Evolutionary conservation across 257 asterid genomes (phyloP), one percentile per base, ranked within the genome.

Genomic region (Solanum acaule): DNA sequence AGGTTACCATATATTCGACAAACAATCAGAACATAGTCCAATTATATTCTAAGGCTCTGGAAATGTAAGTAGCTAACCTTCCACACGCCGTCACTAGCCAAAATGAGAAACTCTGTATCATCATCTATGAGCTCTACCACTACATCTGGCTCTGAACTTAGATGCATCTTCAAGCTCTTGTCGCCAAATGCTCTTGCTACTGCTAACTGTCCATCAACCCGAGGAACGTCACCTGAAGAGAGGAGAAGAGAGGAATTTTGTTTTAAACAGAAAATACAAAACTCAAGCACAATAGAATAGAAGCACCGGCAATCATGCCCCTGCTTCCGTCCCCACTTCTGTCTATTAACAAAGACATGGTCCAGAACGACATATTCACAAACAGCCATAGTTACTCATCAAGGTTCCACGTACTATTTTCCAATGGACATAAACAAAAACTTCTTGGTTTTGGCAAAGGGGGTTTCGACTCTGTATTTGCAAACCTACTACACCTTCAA

Each of bases 121-220:
- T 95, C 98, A 27, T 95, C 98, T 88, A 97, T 92, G 68, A 29
- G 31, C 90, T 93, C 98, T 8, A 93, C 92, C 3, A 46, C 56
- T 76, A 96, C 94, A 88, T 94, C 93, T 10, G 99, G 99, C 88
- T 96, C 98, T 25, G 98, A 93, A 78, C 99, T 97, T 40, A 97
- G 96, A 89, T 96, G 99, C 56, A 88, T 93, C 93, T 97, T 97
- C 92, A 97, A 88, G 90, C 92, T 93, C 93, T 96, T 97, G 89
- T 97, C 99, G 15, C 99, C 99, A 87, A 97, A 97, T 63, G 99
- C 99, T 92, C 99, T 94, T 65, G 99, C 98, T 27, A 97, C 99
- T 3, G 99, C 99, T 85, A 97, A 87, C 83, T 94, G 96, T 35
- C 98, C 99, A 86, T 97, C 99, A 38, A 97, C 99, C 10, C 99